Evolutionary conservation across 1,284 basidiomycete species (phyloP), one percentile per base, ranked within the genome.

Genomic region (Apiotrichum brassicae): DNA sequence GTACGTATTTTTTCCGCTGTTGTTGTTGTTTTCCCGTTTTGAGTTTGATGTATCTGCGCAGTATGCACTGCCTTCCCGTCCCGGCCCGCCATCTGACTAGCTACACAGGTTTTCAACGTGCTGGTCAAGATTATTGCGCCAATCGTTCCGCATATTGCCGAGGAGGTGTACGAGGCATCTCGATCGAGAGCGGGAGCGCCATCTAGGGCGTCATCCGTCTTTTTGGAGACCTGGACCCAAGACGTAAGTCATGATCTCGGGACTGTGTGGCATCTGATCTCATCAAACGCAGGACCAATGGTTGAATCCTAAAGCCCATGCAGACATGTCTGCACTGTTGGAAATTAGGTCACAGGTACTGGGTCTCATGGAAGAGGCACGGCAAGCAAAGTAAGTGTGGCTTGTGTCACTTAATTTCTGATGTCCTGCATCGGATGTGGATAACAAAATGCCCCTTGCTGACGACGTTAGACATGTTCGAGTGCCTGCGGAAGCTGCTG

Each of bases 131-230:
- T 92, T 14, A 76, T 94, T 37, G 88, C 90, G 0, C 95, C 94
- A 0, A 83, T 97, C 24, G 77, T 87, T 5, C 94, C 95, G 3
- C 87, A 95, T 65, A 79, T 97, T 3, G 87, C 90, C 0, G 93
- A 97, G 73, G 94, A 98, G 68, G 82, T 95, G 42, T 79, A 87
- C 60, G 77, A 82, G 39, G 41, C 45, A 22, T 35, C 26, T 1
- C 30, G 30, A 5, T 14, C 32, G 16, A 12, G 32, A 13, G 22
- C 8, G 19, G 33, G 19, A 5, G 24, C 25, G 11, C 13, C 24
- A 7, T 14, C 25, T 14, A 24, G 38, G 36, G 41, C 51, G n/a
- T 28, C 51, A 23, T 66, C 61, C 0, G 77, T 86, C 18, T 91
- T 90, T 61, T 73, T 76, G 52, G 75, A 73, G 3, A 74, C 70